These are phyloP conservation scores for Aspergillus homomorphus DNA, from an alignment of 495 filamentous ascomycete species.

Conservation along the genomic window DNA sequence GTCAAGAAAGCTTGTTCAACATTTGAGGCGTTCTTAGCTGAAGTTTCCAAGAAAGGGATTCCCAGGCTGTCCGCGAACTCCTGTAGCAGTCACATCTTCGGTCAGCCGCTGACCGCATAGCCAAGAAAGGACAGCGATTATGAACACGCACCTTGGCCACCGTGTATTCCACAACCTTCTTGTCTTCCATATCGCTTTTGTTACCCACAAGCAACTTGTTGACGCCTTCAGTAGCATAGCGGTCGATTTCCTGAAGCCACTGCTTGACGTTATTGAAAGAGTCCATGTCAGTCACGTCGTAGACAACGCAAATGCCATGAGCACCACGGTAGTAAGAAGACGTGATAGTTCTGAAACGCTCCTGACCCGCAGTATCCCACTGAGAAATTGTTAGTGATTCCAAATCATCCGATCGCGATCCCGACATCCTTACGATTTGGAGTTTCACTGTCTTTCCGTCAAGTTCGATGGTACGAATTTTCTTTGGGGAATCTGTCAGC, in stretches of 20 bases:
- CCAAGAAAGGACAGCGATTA: not conserved
- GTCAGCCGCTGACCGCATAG: slow-evolving; percentile 16
- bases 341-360: slow-evolving; percentile 99
- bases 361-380: slow-evolving; percentile 99
- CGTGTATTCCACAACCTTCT: slow-evolving; percentile 99
- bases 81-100: slow-evolving; percentile 42
- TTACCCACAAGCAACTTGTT: slow-evolving; percentile 99
- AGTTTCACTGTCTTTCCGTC: slow-evolving; percentile 99
- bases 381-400: slow-evolving; percentile 36
- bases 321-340: slow-evolving; percentile 98
- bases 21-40: slow-evolving; percentile 98
- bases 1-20: slow-evolving; percentile 99
- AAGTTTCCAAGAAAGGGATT: slow-evolving; percentile 99
- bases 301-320: slow-evolving; percentile 98
- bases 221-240: slow-evolving; percentile 97
- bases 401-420: not conserved
- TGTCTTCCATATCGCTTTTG: slow-evolving; percentile 99
- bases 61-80: slow-evolving; percentile 98
- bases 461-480: slow-evolving; percentile 99
- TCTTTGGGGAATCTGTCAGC: slow-evolving; percentile 53
- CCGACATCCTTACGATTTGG: slow-evolving; percentile 79
- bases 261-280: slow-evolving; percentile 99
- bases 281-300: slow-evolving; percentile 99
- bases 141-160: slow-evolving; percentile 80
- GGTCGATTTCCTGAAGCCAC: slow-evolving; percentile 99